Percentiles rank a stretch among this genome's conserved stretches.
Evolutionary conservation across 257 asterid genomes (phyloP).

Genomic region (Thymus mandschuricus): DNA sequence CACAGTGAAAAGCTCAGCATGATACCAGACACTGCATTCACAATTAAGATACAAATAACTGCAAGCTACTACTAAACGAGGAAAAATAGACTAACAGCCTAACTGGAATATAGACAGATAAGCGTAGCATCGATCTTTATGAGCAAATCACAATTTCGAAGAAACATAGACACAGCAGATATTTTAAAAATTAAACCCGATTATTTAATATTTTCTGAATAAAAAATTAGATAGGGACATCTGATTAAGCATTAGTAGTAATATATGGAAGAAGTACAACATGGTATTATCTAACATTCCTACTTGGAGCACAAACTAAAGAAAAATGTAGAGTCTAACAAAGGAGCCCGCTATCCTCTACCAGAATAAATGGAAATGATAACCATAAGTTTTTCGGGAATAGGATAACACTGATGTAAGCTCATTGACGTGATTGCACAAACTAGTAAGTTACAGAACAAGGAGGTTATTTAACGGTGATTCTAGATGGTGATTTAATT

Average conservation of each 20-base stretch:
- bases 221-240: constrained; percentile 14
- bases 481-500: constrained; percentile 23
- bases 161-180: constrained; percentile 5
- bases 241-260: constrained; percentile 4
- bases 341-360: constrained; percentile 13
- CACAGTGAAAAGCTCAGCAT: constrained; percentile 30
- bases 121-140: constrained; percentile 12
- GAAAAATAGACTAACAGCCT: constrained; percentile 18
- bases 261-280: constrained; percentile 15
- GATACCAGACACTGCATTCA: constrained; percentile 29
- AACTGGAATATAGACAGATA: constrained; percentile 4
- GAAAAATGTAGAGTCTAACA: constrained; percentile 1
- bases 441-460: constrained; percentile 14
- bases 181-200: constrained; percentile 11
- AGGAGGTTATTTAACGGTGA: constrained; percentile 9
- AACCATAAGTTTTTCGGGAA: constrained; percentile 1
- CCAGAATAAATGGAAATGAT: constrained; percentile 1
- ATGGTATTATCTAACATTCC: constrained; percentile 9
- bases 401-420: constrained; percentile 1
- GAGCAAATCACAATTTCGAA: constrained; percentile 15
- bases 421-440: constrained; percentile 15
- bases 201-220: constrained; percentile 5
- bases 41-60: constrained; percentile 25
- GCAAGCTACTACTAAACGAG: constrained; percentile 14
- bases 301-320: constrained; percentile 13